phyloP scores from a whole-genome alignment of 345 rosid species.

The Moricandia arvensis region DNA sequence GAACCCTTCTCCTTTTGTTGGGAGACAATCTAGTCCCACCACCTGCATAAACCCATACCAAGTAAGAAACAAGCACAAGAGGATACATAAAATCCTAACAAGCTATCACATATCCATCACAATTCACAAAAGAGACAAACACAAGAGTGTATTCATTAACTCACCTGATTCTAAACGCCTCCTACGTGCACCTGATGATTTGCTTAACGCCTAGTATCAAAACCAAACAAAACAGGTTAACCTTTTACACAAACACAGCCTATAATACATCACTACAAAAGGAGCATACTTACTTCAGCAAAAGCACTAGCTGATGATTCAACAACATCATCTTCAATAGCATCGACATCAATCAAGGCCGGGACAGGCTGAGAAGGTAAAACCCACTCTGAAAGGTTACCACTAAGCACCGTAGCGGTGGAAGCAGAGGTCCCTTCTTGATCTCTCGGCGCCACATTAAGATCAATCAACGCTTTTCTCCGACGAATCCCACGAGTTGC shows the following conservation, averaged over 20 bases:
- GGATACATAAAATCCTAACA: background rate
- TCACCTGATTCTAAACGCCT: slow-evolving; percentile 71
- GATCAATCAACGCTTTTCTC: slow-evolving; percentile 34
- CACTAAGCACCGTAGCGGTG: slow-evolving; percentile 7
- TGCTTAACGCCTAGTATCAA: slow-evolving; percentile 66
- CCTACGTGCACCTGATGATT: slow-evolving; percentile 52
- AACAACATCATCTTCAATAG: slow-evolving; percentile 73
- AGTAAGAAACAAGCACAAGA: background rate
- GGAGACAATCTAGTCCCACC: slow-evolving; percentile 19
- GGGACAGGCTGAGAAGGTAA: slow-evolving; percentile 34
- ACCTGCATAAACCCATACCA: slow-evolving; percentile 18
- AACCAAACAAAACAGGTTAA: slow-evolving; percentile 14
- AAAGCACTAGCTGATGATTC: slow-evolving; percentile 78
- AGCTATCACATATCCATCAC: background rate
- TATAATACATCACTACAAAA: background rate
- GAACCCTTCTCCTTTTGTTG: slow-evolving; percentile 29
- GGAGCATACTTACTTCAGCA: slow-evolving; percentile 58
- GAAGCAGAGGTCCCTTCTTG: slow-evolving; percentile 34
- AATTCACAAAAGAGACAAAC: too few species aligned
- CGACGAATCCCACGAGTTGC: slow-evolving; percentile 18
- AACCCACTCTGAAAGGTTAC: background rate
- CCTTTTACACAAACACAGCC: background rate
- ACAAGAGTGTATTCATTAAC: background rate
- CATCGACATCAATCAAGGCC: slow-evolving; percentile 67
- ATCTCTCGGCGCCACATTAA: slow-evolving; percentile 27